Base-by-base conservation (phyloP, 352 stramenopile species). In the Peronosclerospora sorghi region DNA sequence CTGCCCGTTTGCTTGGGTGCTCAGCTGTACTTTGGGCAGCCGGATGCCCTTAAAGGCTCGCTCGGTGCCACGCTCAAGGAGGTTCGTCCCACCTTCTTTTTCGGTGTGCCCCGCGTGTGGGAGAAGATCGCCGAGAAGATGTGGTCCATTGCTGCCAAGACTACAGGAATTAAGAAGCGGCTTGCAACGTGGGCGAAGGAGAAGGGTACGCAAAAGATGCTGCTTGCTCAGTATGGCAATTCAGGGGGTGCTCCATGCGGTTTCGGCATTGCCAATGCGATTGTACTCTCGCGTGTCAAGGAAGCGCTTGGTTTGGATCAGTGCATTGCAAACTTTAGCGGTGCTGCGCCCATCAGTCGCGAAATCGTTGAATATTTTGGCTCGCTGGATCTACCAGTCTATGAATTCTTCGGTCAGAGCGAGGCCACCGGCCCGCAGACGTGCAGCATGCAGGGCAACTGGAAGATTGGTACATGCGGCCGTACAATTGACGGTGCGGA, bases 331-430 rank as follows among this genome's bases (percentile, higher is more conserved):
- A 70, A 45, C 44, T 89, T 85, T 40, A 83, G 60, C 40, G 82
- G 75, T 32, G 94, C 92, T 6, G 93, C 94, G 19, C 92, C 92
- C 2, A 96, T 98, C 47, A 84, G 82, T 43, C 58, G 72, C n/a
- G 88, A 97, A 48, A 84, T 96, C 10, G 61, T 97, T 9, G 73
- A 96, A 24, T 98, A 97, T 65, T 97, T 98, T 54, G 82, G 75
- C 41, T 96, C 87, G 15, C 58, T 98, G 18, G 92, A 97, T 52
- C 67, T 98, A 32, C 88, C 86, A 8, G 79, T 98, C 32, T 93
- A 85, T 52, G 94, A 98, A 65, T 75, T 97, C 51, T 91, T 92
- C 32, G 93, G 95, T 4, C 87, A 97, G 66, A 95, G 79, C 24
- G 90, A 98, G 59, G 71, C 60, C 14, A 90, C 73, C 8, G 93